Evolutionary conservation across 2,329 filamentous ascomycete genomes (phyloP), one percentile per base, ranked within the genome.

Genomic region (Apiospora malaysiana): DNA sequence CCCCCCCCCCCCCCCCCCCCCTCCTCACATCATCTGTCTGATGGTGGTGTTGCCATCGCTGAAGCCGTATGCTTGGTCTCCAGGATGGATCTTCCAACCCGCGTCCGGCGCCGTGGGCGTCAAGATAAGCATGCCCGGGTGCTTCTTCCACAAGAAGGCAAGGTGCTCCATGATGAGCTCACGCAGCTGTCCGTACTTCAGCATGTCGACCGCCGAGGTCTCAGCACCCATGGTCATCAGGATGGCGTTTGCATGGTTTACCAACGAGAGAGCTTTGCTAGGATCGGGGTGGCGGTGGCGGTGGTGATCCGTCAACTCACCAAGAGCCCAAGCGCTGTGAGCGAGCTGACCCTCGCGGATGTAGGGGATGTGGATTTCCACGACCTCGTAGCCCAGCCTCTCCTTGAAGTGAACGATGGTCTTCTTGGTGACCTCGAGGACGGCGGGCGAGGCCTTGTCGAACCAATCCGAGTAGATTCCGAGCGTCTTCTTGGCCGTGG

Each of bases 61-160:
- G 74, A 94, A 84, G 2, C 95, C 95, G 76, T 94, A 90, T n/a
- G 83, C 83, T 21, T 90, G 83, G 51, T 93, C 91, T 10, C 83
- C 86, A 1, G 85, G 81, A 14, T 79, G 72, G 32, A 91, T 89
- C 56, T 88, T 88, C 92, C 93, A 97, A 14, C 94, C 94, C 0
- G 90, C 85, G 71, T 92, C 88, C 0, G 94, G 93, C 4, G 90
- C 89, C 0, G 94, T 94, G 0, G 95, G 95, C 1, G 92, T 92
- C 56, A 97, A 83, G 72, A 98, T 90, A 45, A 97, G 82, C 72
- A 98, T 83, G 32, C 92, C 93, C 0, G 94, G 93, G 77, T 97
- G 82, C 70, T 86, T 82, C 74, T 88, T 83, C 82, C 91, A 97
- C 4, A 80, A 71, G 72, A 78, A 79, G 7, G 78, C 77, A 23